A percentile compares a stretch with the other conserved stretches of the same genome.
Conservation (phyloP, 768 basidiomycete genomes). For the Bullera alba region DNA sequence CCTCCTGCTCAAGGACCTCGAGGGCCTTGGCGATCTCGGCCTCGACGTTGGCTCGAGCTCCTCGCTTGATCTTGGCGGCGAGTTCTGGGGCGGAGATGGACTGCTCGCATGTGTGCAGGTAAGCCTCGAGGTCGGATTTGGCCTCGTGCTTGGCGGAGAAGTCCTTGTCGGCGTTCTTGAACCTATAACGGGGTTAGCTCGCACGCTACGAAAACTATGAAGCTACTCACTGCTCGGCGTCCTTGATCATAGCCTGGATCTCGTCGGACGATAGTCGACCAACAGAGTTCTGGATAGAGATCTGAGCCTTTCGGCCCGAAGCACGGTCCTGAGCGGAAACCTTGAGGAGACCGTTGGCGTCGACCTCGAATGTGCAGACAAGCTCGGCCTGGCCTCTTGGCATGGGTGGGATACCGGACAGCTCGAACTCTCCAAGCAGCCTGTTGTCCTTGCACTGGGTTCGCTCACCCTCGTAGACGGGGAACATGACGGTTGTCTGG, state of each 20-base stretch:
- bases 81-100: conserved; percentile 88
- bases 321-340: conserved; percentile 98
- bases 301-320: conserved; percentile 97
- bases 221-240: conserved; percentile 91
- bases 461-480: conserved; percentile 99
- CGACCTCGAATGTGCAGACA: conserved; percentile 98
- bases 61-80: conserved; percentile 97
- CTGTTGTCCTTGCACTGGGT: conserved; percentile 99
- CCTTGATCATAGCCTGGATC: conserved; percentile 99
- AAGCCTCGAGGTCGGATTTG: conserved; percentile 94
- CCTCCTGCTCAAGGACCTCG: conserved; percentile 97
- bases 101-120: conserved; percentile 76
- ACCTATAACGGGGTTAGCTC: conserved; percentile 10
- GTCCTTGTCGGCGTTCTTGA: conserved; percentile 61
- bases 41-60: conserved; percentile 89
- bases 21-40: conserved; percentile 94
- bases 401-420: conserved; percentile 98
- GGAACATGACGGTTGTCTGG: conserved; percentile 99
- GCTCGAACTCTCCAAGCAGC: conserved; percentile 98
- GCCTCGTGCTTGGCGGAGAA: conserved; percentile 97
- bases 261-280: conserved; percentile 94
- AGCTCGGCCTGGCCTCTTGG: conserved; percentile 98
- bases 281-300: conserved; percentile 94
- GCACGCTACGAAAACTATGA: neutral
- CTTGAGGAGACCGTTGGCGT: conserved; percentile 98